Evolutionary conservation across 768 basidiomycete species (phyloP), one percentile per base, ranked within the genome.

Genomic region (Pleurotus sapidus): DNA sequence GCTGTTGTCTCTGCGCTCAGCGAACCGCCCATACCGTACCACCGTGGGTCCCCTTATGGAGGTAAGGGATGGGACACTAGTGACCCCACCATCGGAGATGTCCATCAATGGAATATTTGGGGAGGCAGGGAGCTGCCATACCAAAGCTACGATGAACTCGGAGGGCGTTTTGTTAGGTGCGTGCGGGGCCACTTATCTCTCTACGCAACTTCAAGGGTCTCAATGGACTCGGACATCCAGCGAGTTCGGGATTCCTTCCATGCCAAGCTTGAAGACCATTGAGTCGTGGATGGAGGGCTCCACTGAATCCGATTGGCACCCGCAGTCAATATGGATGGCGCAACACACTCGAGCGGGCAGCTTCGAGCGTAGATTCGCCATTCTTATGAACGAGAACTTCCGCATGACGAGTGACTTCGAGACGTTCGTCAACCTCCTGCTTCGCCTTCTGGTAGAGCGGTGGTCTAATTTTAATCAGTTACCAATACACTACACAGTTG

Each of bases 31-130:
- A 76, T 89, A 25, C 79, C 84, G 48, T 95, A 95, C 71, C 90
- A 90, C 69, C 86, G 90, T 45, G 84, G 89, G 8, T 92, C 89
- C 2, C 93, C 94, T 0, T 96, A 93, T 67, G 91, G 91, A 34
- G 86, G 87, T 0, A 78, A 81, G 57, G 89, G 88, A 2, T 86
- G 87, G 73, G 75, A 78, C 46, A 88, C 88, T 0, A 75, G 77
- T 0, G 93, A 95, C 69, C 79, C 80, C 50, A 89, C 84, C 0
- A 75, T 90, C 30, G 94, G 94, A 0, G 94, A 97, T 68, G 77
- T 95, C 9, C 93, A 95, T 64, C 91, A 94, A 63, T 95, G 82
- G 83, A 79, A 86, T 61, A 73, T 88, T n/a, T 88, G 86, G 81
- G 81, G 79, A 18, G 82, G 82, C 1, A 74, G 78, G 37, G 84